Conservation (phyloP, 805 yeast species). For the Nakazawaea ernobii region DNA sequence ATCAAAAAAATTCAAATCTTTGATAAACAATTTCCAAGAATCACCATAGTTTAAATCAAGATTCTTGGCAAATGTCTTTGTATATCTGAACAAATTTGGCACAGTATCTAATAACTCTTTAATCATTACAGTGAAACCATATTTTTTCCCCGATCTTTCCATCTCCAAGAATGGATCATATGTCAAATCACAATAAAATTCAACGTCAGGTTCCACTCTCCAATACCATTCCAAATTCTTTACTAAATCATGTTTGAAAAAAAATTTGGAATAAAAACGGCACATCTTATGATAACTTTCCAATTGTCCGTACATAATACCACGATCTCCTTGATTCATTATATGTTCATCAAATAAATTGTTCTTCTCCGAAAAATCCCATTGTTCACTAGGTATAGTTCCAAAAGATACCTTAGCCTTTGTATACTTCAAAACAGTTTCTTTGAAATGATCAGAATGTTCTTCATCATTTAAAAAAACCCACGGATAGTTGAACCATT, state of each 20-base stretch:
- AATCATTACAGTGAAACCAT: slow-evolving; percentile 80
- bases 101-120: slow-evolving; percentile 77
- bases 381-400: slow-evolving; percentile 43
- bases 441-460: slow-evolving; percentile 60
- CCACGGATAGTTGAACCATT: slow-evolving; percentile 93
- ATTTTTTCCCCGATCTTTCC: slow-evolving; percentile 61
- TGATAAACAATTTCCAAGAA: slow-evolving; percentile 64
- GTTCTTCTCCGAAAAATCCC: slow-evolving; percentile 62
- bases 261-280: slow-evolving; percentile 80
- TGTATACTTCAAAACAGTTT: slow-evolving; percentile 45
- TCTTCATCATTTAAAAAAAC: slow-evolving; percentile 79
- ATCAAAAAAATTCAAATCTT: slow-evolving; percentile 29
- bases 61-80: slow-evolving; percentile 54
- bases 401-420: slow-evolving; percentile 71
- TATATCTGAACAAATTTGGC: slow-evolving; percentile 73
- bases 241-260: slow-evolving; percentile 75
- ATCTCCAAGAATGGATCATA: slow-evolving; percentile 88
- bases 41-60: slow-evolving; percentile 45
- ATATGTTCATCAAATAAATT: slow-evolving; percentile 52
- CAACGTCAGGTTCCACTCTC: slow-evolving; percentile 93
- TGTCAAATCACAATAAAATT: slow-evolving; percentile 83
- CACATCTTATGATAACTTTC: slow-evolving; percentile 93
- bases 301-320: slow-evolving; percentile 77
- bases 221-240: slow-evolving; percentile 82
- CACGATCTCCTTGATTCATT: slow-evolving; percentile 74